Evolutionary conservation across 768 basidiomycete genomes (phyloP).

Genomic region (Pisolithus marmoratus): DNA sequence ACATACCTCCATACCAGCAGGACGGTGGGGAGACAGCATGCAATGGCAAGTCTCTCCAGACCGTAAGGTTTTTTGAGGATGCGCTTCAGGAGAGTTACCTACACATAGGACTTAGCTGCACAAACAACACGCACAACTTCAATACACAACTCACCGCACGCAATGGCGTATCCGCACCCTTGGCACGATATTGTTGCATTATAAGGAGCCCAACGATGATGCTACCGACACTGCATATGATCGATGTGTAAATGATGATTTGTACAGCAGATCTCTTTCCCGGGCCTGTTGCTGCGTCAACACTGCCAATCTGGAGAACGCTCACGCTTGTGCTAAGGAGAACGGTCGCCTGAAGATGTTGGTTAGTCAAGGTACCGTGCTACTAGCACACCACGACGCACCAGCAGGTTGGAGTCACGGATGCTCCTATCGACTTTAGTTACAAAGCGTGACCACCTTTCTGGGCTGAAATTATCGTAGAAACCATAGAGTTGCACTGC

Average conservation of each 20-base stretch:
- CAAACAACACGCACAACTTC: background rate
- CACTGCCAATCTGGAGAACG: conserved; percentile 15
- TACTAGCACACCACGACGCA: conserved; percentile 1
- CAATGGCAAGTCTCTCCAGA: conserved; percentile 33
- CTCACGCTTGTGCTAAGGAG: conserved; percentile 21
- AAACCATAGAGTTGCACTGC: conserved; percentile 24
- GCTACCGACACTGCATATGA: conserved; percentile 23
- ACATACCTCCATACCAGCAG: conserved; percentile 36
- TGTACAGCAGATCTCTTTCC: conserved; percentile 13
- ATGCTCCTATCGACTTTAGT: conserved; percentile 26
- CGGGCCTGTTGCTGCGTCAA: background rate
- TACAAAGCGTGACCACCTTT: conserved; percentile 25
- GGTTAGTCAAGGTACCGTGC: background rate
- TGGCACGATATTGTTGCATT: conserved; percentile 29
- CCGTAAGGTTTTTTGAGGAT: conserved; percentile 23
- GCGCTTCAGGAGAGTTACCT: conserved; percentile 23
- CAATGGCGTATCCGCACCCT: conserved; percentile 25
- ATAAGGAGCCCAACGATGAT: conserved; percentile 26
- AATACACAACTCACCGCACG: conserved; percentile 17
- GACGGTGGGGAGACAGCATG: conserved; percentile 37
- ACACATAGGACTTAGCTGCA: background rate
- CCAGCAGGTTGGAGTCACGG: conserved; percentile 27
- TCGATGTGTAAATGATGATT: conserved; percentile 24
- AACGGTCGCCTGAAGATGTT: conserved; percentile 20
- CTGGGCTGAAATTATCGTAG: conserved; percentile 21